phyloP scores from a whole-genome alignment of 2,329 filamentous ascomycete species.

The Aureobasidium sp. region DNA sequence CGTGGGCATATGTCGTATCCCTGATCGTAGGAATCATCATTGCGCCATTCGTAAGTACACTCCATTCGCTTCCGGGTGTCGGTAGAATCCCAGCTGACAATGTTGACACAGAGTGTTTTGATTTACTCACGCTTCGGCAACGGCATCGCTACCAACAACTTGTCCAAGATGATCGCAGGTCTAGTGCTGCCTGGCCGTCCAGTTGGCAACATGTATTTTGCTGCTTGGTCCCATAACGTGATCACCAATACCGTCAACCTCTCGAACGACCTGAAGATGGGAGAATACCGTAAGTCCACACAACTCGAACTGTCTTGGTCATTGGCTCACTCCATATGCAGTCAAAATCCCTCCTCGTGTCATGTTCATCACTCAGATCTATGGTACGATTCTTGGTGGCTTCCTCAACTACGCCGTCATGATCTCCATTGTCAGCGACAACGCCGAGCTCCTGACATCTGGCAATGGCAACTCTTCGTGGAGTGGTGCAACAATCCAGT shows the following conservation, averaged over 20 bases:
- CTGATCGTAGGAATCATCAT: conserved; percentile 36
- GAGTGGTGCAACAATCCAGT: conserved; percentile 59
- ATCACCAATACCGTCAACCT: conserved; percentile 58
- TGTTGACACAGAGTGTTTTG: conserved; percentile 44
- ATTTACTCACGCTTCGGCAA: conserved; percentile 61
- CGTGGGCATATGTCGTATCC: conserved; percentile 38
- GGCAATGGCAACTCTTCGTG: conserved; percentile 56
- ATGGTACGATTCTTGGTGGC: conserved; percentile 60
- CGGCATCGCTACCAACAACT: conserved; percentile 64
- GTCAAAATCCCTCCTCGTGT: conserved; percentile 61
- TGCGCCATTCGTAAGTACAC: conserved; percentile 47
- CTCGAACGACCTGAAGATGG: conserved; percentile 63
- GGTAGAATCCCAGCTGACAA: not conserved
- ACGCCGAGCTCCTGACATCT: conserved; percentile 53
- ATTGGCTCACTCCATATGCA: not conserved
- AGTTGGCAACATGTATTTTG: conserved; percentile 65
- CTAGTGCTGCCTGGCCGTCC: conserved; percentile 57
- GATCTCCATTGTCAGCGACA: conserved; percentile 57
- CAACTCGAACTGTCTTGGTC: no score
- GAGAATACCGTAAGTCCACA: conserved; percentile 57
- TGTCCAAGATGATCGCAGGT: conserved; percentile 65
- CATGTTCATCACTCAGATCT: conserved; percentile 65
- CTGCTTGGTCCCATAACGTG: conserved; percentile 65
- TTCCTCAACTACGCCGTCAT: conserved; percentile 64
- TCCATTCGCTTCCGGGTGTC: no score